Base-by-base conservation (phyloP, 83 land plant species). In the Picea abies region DNA sequence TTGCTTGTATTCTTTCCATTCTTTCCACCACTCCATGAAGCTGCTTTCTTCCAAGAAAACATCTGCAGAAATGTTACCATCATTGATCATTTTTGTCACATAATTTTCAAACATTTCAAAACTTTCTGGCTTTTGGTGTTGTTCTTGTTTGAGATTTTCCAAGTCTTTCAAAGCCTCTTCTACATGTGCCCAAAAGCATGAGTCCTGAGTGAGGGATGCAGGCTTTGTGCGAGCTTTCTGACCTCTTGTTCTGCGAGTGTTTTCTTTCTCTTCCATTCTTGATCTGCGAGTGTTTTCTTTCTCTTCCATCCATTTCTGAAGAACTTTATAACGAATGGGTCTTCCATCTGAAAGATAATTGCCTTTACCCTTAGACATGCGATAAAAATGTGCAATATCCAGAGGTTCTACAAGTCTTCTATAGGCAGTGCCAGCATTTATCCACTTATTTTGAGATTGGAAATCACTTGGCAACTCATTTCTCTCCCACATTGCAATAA, bases 381-480 rank as follows among this genome's bases (percentile, higher is more conserved):
- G 81, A 64, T 92, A 92, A 86, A 89, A 90, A 68, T 92, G 87
- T 44, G 94, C 93, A 19, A 92, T 90, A 80, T 92, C 94, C 47
- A 92, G 72, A 68, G 93, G 94, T 86, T 92, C 94, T 10, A 90
- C 90, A 12, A 90, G 56, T 39, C 86, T 82, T 58, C 94, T 72
- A 49, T 78, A 92, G 29, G 32, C 71, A 66, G 90, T 90, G 12
- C 87, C 94, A 22, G 88, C 80, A 7, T 85, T 83, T 32, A 92
- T 82, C 93, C 91, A 92, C 19, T 85, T 87, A 58, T 47, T 56
- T 12, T n/a, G n/a, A n/a, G n/a, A n/a, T n/a, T n/a, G n/a, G n/a
- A n/a, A n/a, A n/a, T n/a, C n/a, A n/a, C n/a, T 91, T 3, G 94
- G 94, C n/a, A 92, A 88, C 60, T 85, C 87, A 60, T 75, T 47